A percentile compares a stretch with the other conserved stretches of the same genome.
phyloP scores from a whole-genome alignment of 495 filamentous ascomycete genomes.

The Hypoxylon lienhwacheense region DNA sequence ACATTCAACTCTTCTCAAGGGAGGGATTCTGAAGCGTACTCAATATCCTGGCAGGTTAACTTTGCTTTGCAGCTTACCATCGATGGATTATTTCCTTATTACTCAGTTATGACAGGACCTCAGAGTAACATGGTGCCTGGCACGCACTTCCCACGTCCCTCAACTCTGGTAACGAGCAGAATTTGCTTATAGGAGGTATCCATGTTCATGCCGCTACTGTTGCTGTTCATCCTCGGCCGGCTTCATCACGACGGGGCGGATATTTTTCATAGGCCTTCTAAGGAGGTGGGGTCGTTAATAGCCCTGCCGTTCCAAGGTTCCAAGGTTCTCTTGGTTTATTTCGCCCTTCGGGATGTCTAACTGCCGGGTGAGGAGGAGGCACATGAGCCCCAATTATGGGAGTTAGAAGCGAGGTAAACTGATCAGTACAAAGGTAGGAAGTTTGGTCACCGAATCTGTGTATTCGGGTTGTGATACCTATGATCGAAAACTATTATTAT shows the following conservation, averaged over 20 bases:
- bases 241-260: constrained; percentile 8
- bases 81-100: constrained; percentile 10
- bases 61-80: constrained; percentile 7
- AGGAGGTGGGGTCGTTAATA: constrained; percentile 30
- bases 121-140: constrained; percentile 14
- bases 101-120: constrained; percentile 32
- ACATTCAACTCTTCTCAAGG: constrained; percentile 11
- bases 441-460: constrained; percentile 13
- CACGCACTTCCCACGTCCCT: constrained; percentile 19
- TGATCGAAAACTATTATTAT: too few species aligned
- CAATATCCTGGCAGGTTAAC: too few species aligned
- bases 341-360: constrained; percentile 24
- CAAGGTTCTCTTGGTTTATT: constrained; percentile 4
- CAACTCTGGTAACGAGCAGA: constrained; percentile 17
- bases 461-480: constrained; percentile 17
- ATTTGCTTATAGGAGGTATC: constrained; percentile 15
- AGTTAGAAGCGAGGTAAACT: constrained; percentile 29
- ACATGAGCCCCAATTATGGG: constrained; percentile 22
- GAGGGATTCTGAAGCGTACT: too few species aligned
- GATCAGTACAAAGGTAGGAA: constrained; percentile 26
- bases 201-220: too few species aligned
- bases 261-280: constrained; percentile 18
- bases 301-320: constrained; percentile 21
- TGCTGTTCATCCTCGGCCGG: constrained; percentile 16
- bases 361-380: constrained; percentile 28